Conservation (phyloP, 2,329 filamentous ascomycete genomes). For the Aspergillus pseudoglaucus region DNA sequence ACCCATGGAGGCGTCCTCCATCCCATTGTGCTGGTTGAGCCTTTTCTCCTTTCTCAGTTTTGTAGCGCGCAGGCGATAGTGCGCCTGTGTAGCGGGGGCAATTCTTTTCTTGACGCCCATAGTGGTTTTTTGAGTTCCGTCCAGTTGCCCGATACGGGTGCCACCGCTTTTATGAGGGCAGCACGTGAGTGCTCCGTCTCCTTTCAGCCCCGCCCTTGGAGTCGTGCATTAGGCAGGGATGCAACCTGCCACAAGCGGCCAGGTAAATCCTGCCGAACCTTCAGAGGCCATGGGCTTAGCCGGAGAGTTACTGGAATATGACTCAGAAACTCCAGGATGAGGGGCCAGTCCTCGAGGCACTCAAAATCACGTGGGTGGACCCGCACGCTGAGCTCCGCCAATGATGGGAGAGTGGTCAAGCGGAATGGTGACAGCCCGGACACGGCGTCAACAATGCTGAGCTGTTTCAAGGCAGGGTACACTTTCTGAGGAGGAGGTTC, state of each 20-base stretch:
- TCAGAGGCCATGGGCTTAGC: background rate
- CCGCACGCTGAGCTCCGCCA: background rate
- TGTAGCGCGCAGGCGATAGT: too few species aligned
- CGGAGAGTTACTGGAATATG: background rate
- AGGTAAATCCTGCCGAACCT: background rate
- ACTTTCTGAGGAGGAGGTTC: background rate
- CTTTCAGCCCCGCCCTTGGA: conserved; percentile 1
- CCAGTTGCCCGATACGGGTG: too few species aligned
- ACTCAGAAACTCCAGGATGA: background rate
- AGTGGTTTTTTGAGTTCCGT: too few species aligned
- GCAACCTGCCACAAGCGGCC: conserved; percentile 2
- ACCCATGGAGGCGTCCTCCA: too few species aligned
- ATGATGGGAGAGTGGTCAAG: background rate
- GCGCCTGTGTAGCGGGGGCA: too few species aligned
- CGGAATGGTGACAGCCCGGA: background rate
- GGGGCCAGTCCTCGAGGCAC: conserved; percentile 2
- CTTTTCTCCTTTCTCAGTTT: too few species aligned
- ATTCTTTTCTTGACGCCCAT: too few species aligned
- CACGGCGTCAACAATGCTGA: conserved; percentile 1
- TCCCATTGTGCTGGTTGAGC: too few species aligned
- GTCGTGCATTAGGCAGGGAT: conserved; percentile 1
- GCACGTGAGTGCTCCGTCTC: too few species aligned
- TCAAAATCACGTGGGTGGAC: conserved; percentile 1
- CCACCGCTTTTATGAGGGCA: too few species aligned
- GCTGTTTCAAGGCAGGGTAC: background rate